phyloP scores from a whole-genome alignment of 805 yeast genomes.

The Starmera quercuum region DNA sequence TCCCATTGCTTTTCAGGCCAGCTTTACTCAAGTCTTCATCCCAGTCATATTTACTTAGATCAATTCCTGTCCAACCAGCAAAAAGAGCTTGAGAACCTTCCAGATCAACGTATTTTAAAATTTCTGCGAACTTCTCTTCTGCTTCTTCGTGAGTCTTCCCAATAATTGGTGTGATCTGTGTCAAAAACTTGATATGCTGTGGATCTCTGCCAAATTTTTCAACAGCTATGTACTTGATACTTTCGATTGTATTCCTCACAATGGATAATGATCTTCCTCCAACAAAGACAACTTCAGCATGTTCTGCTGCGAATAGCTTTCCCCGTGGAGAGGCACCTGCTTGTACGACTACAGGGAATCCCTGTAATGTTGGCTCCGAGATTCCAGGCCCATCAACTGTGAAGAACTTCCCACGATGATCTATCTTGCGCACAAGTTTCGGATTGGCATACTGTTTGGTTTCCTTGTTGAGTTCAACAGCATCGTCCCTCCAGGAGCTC shows the following conservation, averaged over 20 bases:
- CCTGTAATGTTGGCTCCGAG: constrained; percentile 32
- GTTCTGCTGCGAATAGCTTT: constrained; percentile 30
- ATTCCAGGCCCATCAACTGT: constrained; percentile 32
- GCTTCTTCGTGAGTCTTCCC: constrained; percentile 33
- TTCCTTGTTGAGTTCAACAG: constrained; percentile 12
- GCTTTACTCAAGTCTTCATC: constrained; percentile 27
- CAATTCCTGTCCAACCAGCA: constrained; percentile 35
- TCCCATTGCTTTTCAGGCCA: constrained; percentile 12
- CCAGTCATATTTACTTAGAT: constrained; percentile 23
- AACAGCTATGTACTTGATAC: constrained; percentile 22
- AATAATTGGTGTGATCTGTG: constrained; percentile 25
- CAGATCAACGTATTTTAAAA: constrained; percentile 21
- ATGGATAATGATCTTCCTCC: constrained; percentile 24
- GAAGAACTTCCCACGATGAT: constrained; percentile 29
- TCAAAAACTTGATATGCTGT: constrained; percentile 27
- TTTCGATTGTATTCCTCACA: constrained; percentile 18
- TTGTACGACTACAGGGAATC: constrained; percentile 33
- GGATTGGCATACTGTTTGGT: constrained; percentile 27
- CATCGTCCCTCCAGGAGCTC: constrained; percentile 34
- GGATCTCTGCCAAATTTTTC: constrained; percentile 24
- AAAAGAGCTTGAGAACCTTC: constrained; percentile 33
- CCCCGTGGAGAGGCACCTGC: constrained; percentile 35
- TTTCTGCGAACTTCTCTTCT: constrained; percentile 21
- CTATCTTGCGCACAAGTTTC: constrained; percentile 25
- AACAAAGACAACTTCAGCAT: constrained; percentile 33